These are phyloP conservation scores for Farysia itapuensis DNA, from an alignment of 1,284 basidiomycete genomes.

Conservation along the genomic window DNA sequence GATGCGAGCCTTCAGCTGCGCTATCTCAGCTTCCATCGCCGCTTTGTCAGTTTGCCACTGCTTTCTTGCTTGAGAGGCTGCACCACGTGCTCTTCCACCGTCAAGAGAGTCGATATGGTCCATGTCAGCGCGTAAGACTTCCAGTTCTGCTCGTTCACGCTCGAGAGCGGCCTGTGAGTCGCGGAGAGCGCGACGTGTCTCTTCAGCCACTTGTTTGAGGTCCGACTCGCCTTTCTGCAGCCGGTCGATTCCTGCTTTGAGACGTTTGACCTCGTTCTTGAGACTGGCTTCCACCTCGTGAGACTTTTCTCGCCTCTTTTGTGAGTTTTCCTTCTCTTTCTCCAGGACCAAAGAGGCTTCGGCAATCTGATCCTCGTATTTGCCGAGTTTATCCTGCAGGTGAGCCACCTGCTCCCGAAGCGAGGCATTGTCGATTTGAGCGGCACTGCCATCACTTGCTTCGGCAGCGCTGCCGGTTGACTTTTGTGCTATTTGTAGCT, in stretches of 20 bases:
- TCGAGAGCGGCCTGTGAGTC: constrained; percentile 87
- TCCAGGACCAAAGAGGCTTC: constrained; percentile 74
- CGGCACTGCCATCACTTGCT: constrained; percentile 39
- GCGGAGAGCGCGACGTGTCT: constrained; percentile 76
- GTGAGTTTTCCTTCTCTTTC: constrained; percentile 68
- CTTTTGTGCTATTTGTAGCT: constrained; percentile 58
- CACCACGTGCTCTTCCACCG: constrained; percentile 13
- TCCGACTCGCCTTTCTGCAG: constrained; percentile 70
- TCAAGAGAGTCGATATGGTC: constrained; percentile 36
- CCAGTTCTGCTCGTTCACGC: constrained; percentile 87
- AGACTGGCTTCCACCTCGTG: constrained; percentile 68
- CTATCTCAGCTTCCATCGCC: constrained; percentile 62
- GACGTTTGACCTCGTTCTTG: constrained; percentile 44
- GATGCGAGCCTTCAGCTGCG: constrained; percentile 64
- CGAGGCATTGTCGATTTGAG: constrained; percentile 89
- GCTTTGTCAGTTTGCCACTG: constrained; percentile 38
- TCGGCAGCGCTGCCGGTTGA: constrained; percentile 1
- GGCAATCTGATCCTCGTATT: constrained; percentile 81
- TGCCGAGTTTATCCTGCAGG: constrained; percentile 73
- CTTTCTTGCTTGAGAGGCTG: constrained; percentile 16
- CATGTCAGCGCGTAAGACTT: constrained; percentile 72
- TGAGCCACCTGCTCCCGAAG: constrained; percentile 83
- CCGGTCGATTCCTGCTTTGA: constrained; percentile 68
- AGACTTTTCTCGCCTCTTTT: constrained; percentile 67
- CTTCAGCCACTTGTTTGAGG: constrained; percentile 18